These are phyloP conservation scores for Parmales sp. DNA, from an alignment of 108 stramenopile species.

Conservation along the genomic window DNA sequence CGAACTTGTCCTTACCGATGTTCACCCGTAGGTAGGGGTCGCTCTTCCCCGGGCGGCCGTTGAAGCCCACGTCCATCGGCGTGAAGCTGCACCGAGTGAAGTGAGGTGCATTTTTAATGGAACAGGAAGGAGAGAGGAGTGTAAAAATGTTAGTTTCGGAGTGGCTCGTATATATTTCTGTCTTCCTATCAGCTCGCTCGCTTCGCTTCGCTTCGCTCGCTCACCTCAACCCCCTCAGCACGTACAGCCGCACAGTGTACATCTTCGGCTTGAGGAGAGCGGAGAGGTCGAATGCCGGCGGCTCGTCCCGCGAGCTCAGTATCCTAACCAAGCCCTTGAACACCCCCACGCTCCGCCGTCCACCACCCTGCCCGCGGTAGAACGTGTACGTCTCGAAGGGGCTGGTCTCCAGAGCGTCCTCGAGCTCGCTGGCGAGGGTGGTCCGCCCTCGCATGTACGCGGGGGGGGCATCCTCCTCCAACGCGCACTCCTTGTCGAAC, in stretches of 20 bases:
- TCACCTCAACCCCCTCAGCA: slow-evolving; percentile 26
- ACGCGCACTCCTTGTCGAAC: too few relatives aligned
- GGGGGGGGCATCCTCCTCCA: background rate
- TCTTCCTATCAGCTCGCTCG: too few relatives aligned
- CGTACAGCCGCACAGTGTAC: slow-evolving; percentile 33
- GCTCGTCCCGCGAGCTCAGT: slow-evolving; percentile 9
- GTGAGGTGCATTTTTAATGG: too few relatives aligned
- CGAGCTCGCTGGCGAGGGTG: slow-evolving; percentile 14
- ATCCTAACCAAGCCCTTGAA: slow-evolving; percentile 33
- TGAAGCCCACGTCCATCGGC: slow-evolving; percentile 33
- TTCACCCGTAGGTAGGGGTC: slow-evolving; percentile 44
- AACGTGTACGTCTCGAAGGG: slow-evolving; percentile 33
- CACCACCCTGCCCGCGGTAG: slow-evolving; percentile 14
- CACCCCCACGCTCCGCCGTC: background rate
- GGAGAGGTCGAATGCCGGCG: background rate
- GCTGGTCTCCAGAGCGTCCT: slow-evolving; percentile 8
- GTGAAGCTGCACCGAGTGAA: too few relatives aligned
- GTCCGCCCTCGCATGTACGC: background rate
- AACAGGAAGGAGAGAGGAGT: too few relatives aligned
- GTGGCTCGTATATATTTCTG: too few relatives aligned
- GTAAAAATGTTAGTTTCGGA: too few relatives aligned
- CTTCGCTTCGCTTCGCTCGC: too few relatives aligned
- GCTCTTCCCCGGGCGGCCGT: background rate
- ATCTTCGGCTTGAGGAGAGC: slow-evolving; percentile 16
- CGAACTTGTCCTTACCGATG: slow-evolving; percentile 25